Percentiles rank a stretch among this genome's conserved stretches.
These are phyloP conservation scores for Blastobotrys parvus DNA, from an alignment of 805 yeast genomes.

Conservation along the genomic window DNA sequence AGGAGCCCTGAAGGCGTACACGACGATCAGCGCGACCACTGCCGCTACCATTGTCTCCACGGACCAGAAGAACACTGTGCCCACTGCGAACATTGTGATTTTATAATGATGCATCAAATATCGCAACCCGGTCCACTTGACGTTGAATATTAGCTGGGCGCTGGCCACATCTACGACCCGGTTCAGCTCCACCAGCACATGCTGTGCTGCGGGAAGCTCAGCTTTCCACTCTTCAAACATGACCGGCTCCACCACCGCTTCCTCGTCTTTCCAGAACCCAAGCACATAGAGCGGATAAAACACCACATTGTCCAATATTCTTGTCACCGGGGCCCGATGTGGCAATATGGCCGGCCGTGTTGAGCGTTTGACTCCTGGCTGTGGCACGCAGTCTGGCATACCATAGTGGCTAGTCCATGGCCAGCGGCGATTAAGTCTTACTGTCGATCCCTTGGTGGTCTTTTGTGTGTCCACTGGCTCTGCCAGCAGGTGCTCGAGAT, in stretches of 20 bases:
- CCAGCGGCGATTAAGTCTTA: neutral
- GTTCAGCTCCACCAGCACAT: constrained; percentile 19
- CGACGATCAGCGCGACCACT: constrained; percentile 3
- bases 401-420: constrained; percentile 2
- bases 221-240: constrained; percentile 16
- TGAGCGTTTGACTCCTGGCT: neutral
- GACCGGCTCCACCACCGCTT: constrained; percentile 17
- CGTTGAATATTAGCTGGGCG: constrained; percentile 20
- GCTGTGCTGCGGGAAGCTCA: constrained; percentile 3
- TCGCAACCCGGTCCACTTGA: constrained; percentile 26
- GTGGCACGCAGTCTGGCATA: neutral
- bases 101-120: constrained; percentile 24
- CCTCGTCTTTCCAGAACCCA: constrained; percentile 22
- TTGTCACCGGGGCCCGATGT: constrained; percentile 22
- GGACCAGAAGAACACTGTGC: constrained; percentile 22
- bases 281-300: constrained; percentile 24
- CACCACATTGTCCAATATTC: constrained; percentile 20
- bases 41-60: constrained; percentile 16
- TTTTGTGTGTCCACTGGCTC: too few relatives aligned
- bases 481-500: constrained; percentile 1
- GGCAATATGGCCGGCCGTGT: constrained; percentile 27
- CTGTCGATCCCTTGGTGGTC: neutral
- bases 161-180: constrained; percentile 19
- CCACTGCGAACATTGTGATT: constrained; percentile 18
- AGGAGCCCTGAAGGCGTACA: neutral